Percentiles rank a stretch among this genome's conserved stretches.
These are phyloP conservation scores for Setomelanomma holmii DNA, from an alignment of 2,329 filamentous ascomycete genomes.

Conservation along the genomic window DNA sequence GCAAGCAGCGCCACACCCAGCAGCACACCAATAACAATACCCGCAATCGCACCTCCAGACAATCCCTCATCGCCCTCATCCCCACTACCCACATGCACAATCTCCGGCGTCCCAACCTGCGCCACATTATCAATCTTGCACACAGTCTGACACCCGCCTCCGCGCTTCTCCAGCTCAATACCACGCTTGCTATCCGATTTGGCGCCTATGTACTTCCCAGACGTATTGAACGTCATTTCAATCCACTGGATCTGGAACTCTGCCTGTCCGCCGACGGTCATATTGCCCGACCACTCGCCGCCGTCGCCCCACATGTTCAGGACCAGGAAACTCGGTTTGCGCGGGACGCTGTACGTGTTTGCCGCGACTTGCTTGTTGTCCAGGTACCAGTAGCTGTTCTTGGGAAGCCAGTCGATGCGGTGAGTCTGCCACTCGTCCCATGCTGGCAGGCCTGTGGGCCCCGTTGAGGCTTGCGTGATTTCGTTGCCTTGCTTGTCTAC, in stretches of 20 bases:
- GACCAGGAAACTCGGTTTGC: slow-evolving; percentile 60
- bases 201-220: slow-evolving; percentile 38
- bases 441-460: slow-evolving; percentile 55
- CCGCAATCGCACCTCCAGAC: slow-evolving; percentile 14
- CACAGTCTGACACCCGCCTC: slow-evolving; percentile 40
- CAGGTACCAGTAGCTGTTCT: slow-evolving; percentile 63
- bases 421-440: slow-evolving; percentile 67
- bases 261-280: slow-evolving; percentile 59
- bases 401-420: slow-evolving; percentile 66
- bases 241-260: slow-evolving; percentile 69
- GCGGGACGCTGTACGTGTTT: slow-evolving; percentile 64
- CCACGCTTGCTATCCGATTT: slow-evolving; percentile 25
- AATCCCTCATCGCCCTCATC: slow-evolving; percentile 9
- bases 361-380: slow-evolving; percentile 59
- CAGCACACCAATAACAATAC: slow-evolving; percentile 10
- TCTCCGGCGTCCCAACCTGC: slow-evolving; percentile 43
- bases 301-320: slow-evolving; percentile 70
- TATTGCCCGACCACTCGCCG: slow-evolving; percentile 66
- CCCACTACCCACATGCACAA: slow-evolving; percentile 27
- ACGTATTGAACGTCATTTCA: slow-evolving; percentile 63
- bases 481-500: slow-evolving; percentile 56
- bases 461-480: slow-evolving; percentile 57
- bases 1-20: slow-evolving; percentile 3
- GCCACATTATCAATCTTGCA: slow-evolving; percentile 49
- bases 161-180: slow-evolving; percentile 22